Base-by-base conservation (phyloP, 139 green algal genomes). In the Zygnema cylindricum region DNA sequence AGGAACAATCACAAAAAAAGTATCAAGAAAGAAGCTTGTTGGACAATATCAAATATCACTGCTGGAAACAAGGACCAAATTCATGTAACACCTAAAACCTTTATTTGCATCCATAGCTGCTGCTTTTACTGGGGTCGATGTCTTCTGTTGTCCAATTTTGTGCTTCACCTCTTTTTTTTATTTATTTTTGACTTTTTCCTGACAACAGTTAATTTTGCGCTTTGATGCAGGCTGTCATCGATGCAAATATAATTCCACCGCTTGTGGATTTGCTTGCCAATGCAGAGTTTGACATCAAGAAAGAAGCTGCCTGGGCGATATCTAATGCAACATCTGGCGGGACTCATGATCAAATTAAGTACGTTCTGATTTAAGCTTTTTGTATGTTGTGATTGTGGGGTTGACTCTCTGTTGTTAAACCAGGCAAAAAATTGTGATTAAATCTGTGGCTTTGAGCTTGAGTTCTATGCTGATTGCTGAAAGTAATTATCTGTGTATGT, bases 21-120 rank as follows among this genome's bases (percentile, higher is more conserved):
- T 91, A 99, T 99, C 93, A 99, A 99, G 94, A 99, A 99, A 94
- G 97, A 98, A 92, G 95, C 98, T 0, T 99, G 98, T 94, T 99
- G 98, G 98, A 99, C 98, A 32, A 97, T 99, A 57, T 98, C 95
- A 85, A 99, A 99, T 94, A 99, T 99, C 94, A 99, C 98, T 7
- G 98, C 98, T 23, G 97, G 97, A 73, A 99, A 98, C 81, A 96
- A 98, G 92, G 97, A 99, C 81, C 98, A 99, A 94, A 99, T 99
- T 90, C 96, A 98, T 93, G 86, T 93, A 30, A 78, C n/a, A n/a
- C n/a, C n/a, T n/a, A n/a, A n/a, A n/a, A 76, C 11, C 69, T 3
- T 21, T 3, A 30, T 73, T 73, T 30, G 30, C 30, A n/a, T 73
- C 30, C 57, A n/a, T 30, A 30, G 30, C 30, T 30, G 57, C 30